Evolutionary conservation across 805 yeast species (phyloP).

Genomic region (Saturnispora zaruensis): DNA sequence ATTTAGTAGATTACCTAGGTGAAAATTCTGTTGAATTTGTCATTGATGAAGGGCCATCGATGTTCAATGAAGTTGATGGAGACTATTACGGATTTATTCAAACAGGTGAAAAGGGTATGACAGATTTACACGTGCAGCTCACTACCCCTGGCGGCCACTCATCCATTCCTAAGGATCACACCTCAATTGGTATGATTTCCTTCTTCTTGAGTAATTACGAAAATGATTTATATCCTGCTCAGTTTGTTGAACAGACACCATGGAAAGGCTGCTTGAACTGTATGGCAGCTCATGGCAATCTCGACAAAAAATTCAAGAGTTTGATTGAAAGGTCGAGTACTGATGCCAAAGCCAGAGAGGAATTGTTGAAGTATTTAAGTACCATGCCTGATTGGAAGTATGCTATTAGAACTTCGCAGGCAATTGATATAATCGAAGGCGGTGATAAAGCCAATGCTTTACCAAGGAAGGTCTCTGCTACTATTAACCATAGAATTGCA

Average conservation of each 20-base stretch:
- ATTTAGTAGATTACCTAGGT: conserved; percentile 32
- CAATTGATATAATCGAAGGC: conserved; percentile 57
- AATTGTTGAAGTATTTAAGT: conserved; percentile 25
- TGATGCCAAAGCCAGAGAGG: conserved; percentile 29
- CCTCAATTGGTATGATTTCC: conserved; percentile 41
- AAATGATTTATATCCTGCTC: conserved; percentile 40
- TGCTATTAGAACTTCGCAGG: conserved; percentile 53
- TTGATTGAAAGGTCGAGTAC: conserved; percentile 10
- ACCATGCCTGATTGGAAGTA: conserved; percentile 26
- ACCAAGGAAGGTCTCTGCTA: conserved; percentile 51
- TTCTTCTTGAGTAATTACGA: conserved; percentile 52
- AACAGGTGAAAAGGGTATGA: conserved; percentile 40
- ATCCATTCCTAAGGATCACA: conserved; percentile 39
- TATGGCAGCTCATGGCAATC: conserved; percentile 41
- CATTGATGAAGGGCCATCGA: conserved; percentile 34
- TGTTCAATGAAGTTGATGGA: conserved; percentile 32
- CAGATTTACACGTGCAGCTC: conserved; percentile 32
- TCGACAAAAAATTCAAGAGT: conserved; percentile 3
- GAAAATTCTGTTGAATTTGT: conserved; percentile 32
- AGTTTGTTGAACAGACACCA: conserved; percentile 34
- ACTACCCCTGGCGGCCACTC: conserved; percentile 43
- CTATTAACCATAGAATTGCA: conserved; percentile 50
- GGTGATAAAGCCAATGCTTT: conserved; percentile 72
- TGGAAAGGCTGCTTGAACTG: conserved; percentile 48
- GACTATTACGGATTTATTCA: conserved; percentile 34